A percentile compares a stretch with the other conserved stretches of the same genome.
Conservation (phyloP, 2,329 filamentous ascomycete genomes). For the Fusarium proliferatum region DNA sequence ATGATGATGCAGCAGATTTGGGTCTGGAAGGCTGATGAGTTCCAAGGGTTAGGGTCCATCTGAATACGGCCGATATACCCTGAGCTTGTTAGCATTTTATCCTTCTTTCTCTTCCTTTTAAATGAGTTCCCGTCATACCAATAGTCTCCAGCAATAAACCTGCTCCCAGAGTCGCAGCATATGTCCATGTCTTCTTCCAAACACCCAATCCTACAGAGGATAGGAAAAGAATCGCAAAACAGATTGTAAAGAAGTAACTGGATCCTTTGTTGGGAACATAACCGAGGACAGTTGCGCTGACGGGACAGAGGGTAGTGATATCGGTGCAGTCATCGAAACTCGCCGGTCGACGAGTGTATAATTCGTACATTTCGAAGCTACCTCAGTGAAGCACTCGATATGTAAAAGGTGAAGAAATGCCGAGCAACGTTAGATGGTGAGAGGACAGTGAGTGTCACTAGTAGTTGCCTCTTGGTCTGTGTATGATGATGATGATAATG, state of each 20-base stretch:
- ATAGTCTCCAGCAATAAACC: slow-evolving; percentile 64
- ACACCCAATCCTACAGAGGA: slow-evolving; percentile 57
- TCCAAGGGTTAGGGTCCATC: slow-evolving; percentile 66
- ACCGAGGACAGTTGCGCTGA: slow-evolving; percentile 63
- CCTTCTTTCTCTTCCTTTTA: not conserved
- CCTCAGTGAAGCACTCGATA: not conserved
- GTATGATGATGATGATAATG: not conserved
- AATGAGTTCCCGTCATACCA: slow-evolving; percentile 50
- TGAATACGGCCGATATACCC: slow-evolving; percentile 65
- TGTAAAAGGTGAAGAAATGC: not conserved
- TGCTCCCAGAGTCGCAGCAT: slow-evolving; percentile 59
- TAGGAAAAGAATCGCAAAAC: slow-evolving; percentile 59
- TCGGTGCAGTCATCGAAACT: slow-evolving; percentile 46
- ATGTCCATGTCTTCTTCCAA: slow-evolving; percentile 66
- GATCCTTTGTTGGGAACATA: slow-evolving; percentile 68
- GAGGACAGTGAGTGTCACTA: not conserved
- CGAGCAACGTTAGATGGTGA: not conserved
- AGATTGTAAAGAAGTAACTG: slow-evolving; percentile 64
- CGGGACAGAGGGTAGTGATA: slow-evolving; percentile 60
- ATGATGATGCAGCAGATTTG: slow-evolving; percentile 70
- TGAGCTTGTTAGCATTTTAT: slow-evolving; percentile 37
- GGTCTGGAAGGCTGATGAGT: slow-evolving; percentile 64
- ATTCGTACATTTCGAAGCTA: slow-evolving; percentile 17
- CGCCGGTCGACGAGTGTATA: slow-evolving; percentile 28
- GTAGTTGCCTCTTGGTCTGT: slow-evolving; percentile 1